These are phyloP conservation scores for Trichoderma sp. DNA, from an alignment of 2,329 filamentous ascomycete genomes.

Conservation along the genomic window DNA sequence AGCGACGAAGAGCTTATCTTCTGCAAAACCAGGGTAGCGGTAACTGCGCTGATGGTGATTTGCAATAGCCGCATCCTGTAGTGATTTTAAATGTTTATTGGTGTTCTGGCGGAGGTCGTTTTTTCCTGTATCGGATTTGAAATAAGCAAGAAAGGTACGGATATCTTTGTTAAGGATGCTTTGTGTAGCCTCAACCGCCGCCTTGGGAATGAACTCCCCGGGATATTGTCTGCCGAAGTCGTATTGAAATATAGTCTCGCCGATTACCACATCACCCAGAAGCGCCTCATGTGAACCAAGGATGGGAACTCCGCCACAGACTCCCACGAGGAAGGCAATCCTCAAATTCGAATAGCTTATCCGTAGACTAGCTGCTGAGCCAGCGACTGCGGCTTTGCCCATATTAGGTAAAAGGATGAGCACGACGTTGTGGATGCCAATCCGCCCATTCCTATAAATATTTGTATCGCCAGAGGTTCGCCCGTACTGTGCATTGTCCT, in stretches of 20 bases:
- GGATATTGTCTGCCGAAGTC: conserved; percentile 29
- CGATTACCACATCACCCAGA: conserved; percentile 31
- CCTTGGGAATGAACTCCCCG: conserved; percentile 25
- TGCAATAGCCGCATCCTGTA: not conserved
- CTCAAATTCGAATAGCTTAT: conserved; percentile 23
- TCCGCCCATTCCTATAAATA: conserved; percentile 26
- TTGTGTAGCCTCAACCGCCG: conserved; percentile 22
- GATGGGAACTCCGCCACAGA: conserved; percentile 25
- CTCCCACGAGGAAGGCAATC: conserved; percentile 22
- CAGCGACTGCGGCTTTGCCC: conserved; percentile 22
- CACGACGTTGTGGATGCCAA: conserved; percentile 26
- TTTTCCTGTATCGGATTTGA: not conserved
- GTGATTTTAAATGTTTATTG: not conserved
- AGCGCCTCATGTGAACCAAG: conserved; percentile 20
- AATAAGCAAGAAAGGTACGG: conserved; percentile 26
- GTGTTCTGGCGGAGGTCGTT: not conserved
- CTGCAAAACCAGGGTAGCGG: not conserved
- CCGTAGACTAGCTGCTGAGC: not conserved
- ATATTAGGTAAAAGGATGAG: conserved; percentile 25
- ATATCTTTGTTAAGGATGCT: conserved; percentile 25
- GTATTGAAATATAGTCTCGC: conserved; percentile 29
- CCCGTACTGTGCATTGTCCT: conserved; percentile 21
- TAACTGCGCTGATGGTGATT: not conserved
- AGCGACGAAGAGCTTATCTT: not conserved
- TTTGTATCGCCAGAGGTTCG: conserved; percentile 30